Base-by-base conservation (phyloP, 352 stramenopile genomes). In the Phytopythium oedochilum region DNA sequence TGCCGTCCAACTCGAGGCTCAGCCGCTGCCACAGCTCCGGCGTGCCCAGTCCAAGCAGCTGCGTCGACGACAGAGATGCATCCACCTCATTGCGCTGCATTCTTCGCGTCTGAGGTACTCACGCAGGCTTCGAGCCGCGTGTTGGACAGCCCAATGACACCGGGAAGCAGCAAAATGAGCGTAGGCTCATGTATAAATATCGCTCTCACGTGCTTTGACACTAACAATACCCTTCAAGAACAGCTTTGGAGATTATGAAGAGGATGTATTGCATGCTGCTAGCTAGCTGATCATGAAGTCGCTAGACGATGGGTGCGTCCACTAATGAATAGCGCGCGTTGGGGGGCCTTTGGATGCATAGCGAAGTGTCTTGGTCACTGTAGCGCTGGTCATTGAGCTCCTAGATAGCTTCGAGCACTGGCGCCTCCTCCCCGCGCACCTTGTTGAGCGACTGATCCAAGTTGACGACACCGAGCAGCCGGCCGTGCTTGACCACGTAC, bases 81-180 rank as follows among this genome's bases (percentile, higher is more conserved):
- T 94, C 83, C 25, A 91, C 67, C 63, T 94, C 83, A 55, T 94
- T 94, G 53, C 81, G 83, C 72, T 94, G 83, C 75, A 94, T 89
- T 43, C 5, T 20, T 36, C 44, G 20, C 44, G 1, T 20, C 25
- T 20, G 25, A 8, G 42, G 12, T 48, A 11, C 14, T 10, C 39
- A 28, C 20, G 20, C 6, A 28, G 8, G 20, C 39, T 45, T 17
- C 39, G n/a, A 17, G 20, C 5, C 20, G 39, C 39, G 39, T 5
- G 39, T 28, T 45, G 39, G 1, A 15, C 39, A 22, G 7, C n/a
- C 8, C 39, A 45, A 45, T 45, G 39, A 28, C 8, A 20, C 3
- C 5, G 20, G 1, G 3, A 18, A 23, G 20, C 6, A 20, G n/a
- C n/a, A n/a, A n/a, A 10, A 34, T 5, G 29, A 10, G 10, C 10